Conservation (phyloP, 2,329 filamentous ascomycete species). For the Fusarium sp. region DNA sequence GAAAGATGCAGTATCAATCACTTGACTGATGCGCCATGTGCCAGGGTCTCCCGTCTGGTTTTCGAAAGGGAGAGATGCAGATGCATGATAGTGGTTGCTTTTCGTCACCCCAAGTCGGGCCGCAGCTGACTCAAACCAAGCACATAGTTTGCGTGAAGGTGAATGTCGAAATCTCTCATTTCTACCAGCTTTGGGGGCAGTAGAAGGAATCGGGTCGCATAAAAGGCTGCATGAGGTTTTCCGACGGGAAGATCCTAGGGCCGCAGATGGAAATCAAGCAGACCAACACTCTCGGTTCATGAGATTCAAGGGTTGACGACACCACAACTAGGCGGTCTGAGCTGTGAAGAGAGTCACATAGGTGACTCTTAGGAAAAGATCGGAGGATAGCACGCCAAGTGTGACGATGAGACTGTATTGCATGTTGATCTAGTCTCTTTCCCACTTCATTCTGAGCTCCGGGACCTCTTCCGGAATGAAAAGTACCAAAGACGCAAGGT, state of each 20-base stretch:
- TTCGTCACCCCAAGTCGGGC: constrained; percentile 25
- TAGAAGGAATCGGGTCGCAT: constrained; percentile 39
- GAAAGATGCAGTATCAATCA: constrained; percentile 45
- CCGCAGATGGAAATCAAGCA: constrained; percentile 27
- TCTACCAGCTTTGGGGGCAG: constrained; percentile 13
- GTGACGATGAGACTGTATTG: constrained; percentile 32
- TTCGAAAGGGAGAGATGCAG: constrained; percentile 22
- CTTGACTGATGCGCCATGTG: constrained; percentile 50
- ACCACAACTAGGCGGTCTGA: constrained; percentile 29
- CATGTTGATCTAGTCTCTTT: constrained; percentile 41
- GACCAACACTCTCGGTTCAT: constrained; percentile 30
- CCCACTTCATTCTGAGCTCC: constrained; percentile 34
- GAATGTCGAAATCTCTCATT: constrained; percentile 15
- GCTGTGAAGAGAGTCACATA: background rate
- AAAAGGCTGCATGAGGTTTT: constrained; percentile 41
- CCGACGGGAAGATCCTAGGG: constrained; percentile 43
- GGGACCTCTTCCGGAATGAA: constrained; percentile 35
- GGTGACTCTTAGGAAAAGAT: constrained; percentile 22
- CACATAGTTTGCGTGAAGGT: constrained; percentile 13
- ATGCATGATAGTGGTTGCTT: constrained; percentile 36
- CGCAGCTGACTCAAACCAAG: constrained; percentile 24
- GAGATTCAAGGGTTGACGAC: constrained; percentile 15
- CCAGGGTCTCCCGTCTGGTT: constrained; percentile 41
- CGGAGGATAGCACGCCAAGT: constrained; percentile 33
- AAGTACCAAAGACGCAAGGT: constrained; percentile 32